phyloP scores from a whole-genome alignment of 495 filamentous ascomycete species.

The Friedmanniomyces endolithicus region DNA sequence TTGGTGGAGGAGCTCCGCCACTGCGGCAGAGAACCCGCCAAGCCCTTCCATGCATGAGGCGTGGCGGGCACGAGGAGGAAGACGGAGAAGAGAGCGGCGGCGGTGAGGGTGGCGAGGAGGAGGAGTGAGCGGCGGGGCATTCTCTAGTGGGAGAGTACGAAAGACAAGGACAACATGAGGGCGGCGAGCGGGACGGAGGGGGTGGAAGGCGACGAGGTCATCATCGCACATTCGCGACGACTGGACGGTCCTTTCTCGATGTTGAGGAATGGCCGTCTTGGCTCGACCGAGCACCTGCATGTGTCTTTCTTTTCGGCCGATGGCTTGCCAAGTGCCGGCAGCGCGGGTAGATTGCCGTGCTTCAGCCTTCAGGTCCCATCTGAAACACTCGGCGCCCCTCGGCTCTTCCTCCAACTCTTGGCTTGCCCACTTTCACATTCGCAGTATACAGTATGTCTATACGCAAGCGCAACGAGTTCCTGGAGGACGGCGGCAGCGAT shows the following conservation, averaged over 20 bases:
- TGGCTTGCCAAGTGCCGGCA: too few species aligned
- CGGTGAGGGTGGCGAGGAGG: neutral
- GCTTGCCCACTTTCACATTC: neutral
- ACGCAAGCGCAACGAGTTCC: slow-evolving; percentile 63
- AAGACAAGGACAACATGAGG: too few species aligned
- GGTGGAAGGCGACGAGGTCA: too few species aligned
- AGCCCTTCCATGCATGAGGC: neutral
- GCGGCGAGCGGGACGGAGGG: too few species aligned
- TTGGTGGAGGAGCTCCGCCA: neutral
- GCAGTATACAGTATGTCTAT: slow-evolving; percentile 39
- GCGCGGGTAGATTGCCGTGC: too few species aligned
- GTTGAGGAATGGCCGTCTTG: too few species aligned
- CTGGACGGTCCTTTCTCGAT: too few species aligned
- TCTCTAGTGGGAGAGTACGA: too few species aligned
- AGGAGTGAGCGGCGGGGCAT: neutral
- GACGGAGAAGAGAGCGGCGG: neutral
- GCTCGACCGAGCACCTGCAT: too few species aligned
- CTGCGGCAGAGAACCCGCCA: neutral
- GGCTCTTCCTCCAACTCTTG: neutral
- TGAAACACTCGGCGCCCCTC: neutral
- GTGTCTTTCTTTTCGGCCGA: too few species aligned
- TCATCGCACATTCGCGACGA: too few species aligned
- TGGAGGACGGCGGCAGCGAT: slow-evolving; percentile 48
- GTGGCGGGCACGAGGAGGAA: neutral
- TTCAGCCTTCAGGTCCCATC: neutral